These are phyloP conservation scores for Candida nemodendra DNA, from an alignment of 805 yeast genomes.

Conservation along the genomic window DNA sequence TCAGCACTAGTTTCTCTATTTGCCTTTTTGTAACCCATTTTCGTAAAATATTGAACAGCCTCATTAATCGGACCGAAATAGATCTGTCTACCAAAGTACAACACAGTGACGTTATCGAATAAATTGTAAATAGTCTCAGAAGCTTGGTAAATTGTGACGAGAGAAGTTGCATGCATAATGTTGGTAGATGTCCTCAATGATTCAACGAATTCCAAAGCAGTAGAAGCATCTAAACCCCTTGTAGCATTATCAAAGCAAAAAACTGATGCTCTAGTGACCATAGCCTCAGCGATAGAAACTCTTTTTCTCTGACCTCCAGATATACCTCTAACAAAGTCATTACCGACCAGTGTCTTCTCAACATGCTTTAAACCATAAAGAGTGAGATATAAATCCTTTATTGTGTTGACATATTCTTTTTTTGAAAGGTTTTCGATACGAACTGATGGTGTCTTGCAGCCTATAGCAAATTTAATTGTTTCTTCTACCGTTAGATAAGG, in stretches of 20 bases:
- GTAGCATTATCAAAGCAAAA: conserved; percentile 71
- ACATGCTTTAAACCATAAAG: conserved; percentile 60
- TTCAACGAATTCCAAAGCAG: conserved; percentile 64
- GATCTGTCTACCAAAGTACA: conserved; percentile 61
- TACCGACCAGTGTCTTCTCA: conserved; percentile 61
- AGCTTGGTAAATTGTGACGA: conserved; percentile 68
- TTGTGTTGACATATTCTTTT: conserved; percentile 38
- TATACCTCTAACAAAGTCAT: conserved; percentile 65
- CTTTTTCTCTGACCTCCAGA: conserved; percentile 75
- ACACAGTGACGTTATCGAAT: conserved; percentile 59
- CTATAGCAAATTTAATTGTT: conserved; percentile 54
- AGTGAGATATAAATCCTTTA: conserved; percentile 49
- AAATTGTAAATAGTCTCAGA: conserved; percentile 60
- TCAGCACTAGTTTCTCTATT: conserved; percentile 68
- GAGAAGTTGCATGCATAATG: conserved; percentile 52
- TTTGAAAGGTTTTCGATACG: conserved; percentile 41
- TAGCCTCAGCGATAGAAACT: conserved; percentile 66
- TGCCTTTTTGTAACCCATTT: conserved; percentile 63
- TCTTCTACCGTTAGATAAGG: conserved; percentile 56
- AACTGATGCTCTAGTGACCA: conserved; percentile 50
- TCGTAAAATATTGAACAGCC: conserved; percentile 54
- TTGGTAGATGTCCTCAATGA: conserved; percentile 60
- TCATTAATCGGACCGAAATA: conserved; percentile 53
- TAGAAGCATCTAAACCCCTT: conserved; percentile 68
- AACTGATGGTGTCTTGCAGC: conserved; percentile 54